A percentile compares a stretch with the other conserved stretches of the same genome.
Evolutionary conservation across 2,329 filamentous ascomycete genomes (phyloP).

Genomic region (Colletotrichum cereale): DNA sequence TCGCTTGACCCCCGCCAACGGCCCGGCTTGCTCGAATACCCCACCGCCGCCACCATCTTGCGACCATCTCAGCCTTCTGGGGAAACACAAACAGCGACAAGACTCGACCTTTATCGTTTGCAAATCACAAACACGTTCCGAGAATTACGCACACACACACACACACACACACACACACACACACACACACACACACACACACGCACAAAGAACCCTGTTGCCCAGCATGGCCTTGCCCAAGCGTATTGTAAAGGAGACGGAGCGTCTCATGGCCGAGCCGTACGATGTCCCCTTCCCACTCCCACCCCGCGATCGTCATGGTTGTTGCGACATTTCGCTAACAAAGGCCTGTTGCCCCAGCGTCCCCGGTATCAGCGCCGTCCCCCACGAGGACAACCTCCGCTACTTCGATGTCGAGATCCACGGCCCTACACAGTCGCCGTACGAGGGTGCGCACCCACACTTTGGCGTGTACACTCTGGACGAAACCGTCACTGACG

Average conservation of each 20-base stretch:
- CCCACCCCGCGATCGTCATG: background rate
- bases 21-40: background rate
- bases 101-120: too few relatives aligned
- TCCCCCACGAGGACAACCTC: conserved; percentile 97
- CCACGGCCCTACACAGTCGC: conserved; percentile 90
- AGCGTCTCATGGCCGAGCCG: conserved; percentile 96
- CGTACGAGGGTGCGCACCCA: conserved; percentile 83
- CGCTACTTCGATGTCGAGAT: conserved; percentile 99
- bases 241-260: conserved; percentile 98
- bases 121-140: background rate
- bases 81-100: conserved; percentile 7
- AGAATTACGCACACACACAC: background rate
- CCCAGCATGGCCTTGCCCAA: conserved; percentile 83
- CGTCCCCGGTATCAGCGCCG: conserved; percentile 94
- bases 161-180: background rate
- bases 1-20: conserved; percentile 36
- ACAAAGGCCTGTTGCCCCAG: conserved; percentile 58
- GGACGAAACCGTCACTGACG: too few relatives aligned
- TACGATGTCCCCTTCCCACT: conserved; percentile 69
- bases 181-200: background rate
- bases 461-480: background rate
- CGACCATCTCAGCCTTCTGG: background rate
- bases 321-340: conserved; percentile 18
- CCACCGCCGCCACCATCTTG: background rate
- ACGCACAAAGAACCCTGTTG: background rate